Evolutionary conservation across 768 basidiomycete species (phyloP), one percentile per base, ranked within the genome.

Genomic region (Mycena polygramma): DNA sequence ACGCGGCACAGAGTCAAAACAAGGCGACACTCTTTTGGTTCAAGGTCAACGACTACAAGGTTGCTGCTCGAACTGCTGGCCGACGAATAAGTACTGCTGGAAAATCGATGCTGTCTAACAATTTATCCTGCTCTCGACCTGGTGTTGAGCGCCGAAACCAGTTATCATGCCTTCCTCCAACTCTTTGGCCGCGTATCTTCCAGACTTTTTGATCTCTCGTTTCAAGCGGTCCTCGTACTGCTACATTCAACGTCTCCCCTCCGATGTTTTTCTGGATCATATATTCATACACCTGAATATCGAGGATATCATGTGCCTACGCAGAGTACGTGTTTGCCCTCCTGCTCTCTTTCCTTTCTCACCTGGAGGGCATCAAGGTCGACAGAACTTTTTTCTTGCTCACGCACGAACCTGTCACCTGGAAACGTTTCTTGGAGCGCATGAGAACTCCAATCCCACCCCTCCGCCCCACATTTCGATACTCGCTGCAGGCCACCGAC

Each of bases 331-430:
- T 75, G 19, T 37, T 53, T 37, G 22, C 17, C 26, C 9, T 49
- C 22, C 13, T 58, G 39, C 17, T 48, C 14, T 22, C 1, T 19
- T 26, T 7, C 17, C 17, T 45, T 57, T 43, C 45, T 63, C 37
- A 55, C 14, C 51, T 57, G n/a, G 39, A 13, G 49, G 67, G 10
- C 19, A 17, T 55, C 4, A 66, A 91, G 92, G 87, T 89, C 37
- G 88, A 84, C 81, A 89, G 84, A 73, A 75, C 84, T 5, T 89
- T 89, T 73, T 91, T 87, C 74, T 77, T 89, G 37, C 82, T 93
- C 67, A 91, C 91, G 0, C 90, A 92, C 66, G 88, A 92, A 71
- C 87, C 91, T 20, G 79, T 88, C 54, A 88, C 92, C 48, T 93
- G 92, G 92, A 91, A 90, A 77, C 86, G 87, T 20, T 88, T 91